phyloP scores from a whole-genome alignment of 202 grass and related monocot species.

The Cymbopogon flexuosus region DNA sequence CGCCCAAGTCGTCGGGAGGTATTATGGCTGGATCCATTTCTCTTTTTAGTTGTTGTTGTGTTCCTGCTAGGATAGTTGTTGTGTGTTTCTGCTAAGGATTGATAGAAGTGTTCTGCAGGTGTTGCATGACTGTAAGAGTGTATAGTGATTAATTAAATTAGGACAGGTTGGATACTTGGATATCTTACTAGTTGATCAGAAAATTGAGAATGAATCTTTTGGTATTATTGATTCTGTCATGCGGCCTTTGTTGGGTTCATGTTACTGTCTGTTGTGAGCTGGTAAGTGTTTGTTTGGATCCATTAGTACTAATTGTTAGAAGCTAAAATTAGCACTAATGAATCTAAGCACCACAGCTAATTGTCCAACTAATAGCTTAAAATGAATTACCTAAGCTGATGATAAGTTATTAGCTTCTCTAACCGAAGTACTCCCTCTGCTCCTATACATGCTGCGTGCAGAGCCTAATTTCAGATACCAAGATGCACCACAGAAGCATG shows the following conservation, averaged over 20 bases:
- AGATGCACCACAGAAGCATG: too few species aligned
- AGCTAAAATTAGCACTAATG: too few species aligned
- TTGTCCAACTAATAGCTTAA: too few species aligned
- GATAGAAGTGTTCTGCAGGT: not conserved
- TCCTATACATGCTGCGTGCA: too few species aligned
- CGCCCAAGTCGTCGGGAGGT: constrained; percentile 51
- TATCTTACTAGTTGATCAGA: not conserved
- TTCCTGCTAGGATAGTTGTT: not conserved
- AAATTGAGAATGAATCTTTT: not conserved
- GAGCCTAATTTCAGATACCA: too few species aligned
- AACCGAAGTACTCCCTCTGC: too few species aligned
- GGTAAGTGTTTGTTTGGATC: not conserved
- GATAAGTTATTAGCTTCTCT: too few species aligned
- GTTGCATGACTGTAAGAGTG: not conserved
- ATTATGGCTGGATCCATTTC: constrained; percentile 1
- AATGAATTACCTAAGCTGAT: too few species aligned
- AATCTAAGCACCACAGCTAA: too few species aligned
- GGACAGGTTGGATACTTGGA: not conserved
- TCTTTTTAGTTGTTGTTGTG: not conserved
- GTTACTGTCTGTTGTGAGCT: not conserved
- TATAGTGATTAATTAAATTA: not conserved
- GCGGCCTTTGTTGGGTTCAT: not conserved
- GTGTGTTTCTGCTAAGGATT: not conserved
- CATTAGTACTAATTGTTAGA: not conserved
- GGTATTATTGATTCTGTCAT: not conserved